Evolutionary conservation across 1,284 basidiomycete genomes (phyloP), one percentile per base, ranked within the genome.

Genomic region (Wallemia ichthyophaga): DNA sequence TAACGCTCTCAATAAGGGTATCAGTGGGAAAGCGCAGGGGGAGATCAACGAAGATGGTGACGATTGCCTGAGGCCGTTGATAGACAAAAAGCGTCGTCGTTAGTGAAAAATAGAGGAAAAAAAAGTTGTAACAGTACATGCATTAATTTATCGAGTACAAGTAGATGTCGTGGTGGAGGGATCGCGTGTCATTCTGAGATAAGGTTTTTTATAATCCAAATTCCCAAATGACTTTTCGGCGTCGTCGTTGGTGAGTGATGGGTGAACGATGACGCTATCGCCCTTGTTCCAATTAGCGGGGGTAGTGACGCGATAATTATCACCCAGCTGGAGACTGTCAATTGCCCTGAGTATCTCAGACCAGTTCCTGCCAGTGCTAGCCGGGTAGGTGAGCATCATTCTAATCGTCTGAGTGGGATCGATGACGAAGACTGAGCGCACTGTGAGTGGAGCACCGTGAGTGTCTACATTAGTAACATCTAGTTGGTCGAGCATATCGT

Each of bases 401-500:
- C 92, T 85, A 68, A 95, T 91, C 64, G 78, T 76, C 72, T 88
- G 86, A 72, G 83, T 85, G 37, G 83, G 87, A 73, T 94, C 89
- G 67, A 95, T 85, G 65, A 95, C 73, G 71, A 91, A 94, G 62
- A 94, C 89, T 21, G 86, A 92, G 63, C 91, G 82, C 69, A 95
- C 83, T 28, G 83, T 85, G 73, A 85, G 82, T 27, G 84, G 85
- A 56, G 83, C 74, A 58, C 89, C 87, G 73, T 92, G 92, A 59
- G 76, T 76, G 71, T 99, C 94, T 60, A 83, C 79, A 74, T 98
- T 99, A 61, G 89, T 92, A 58, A 84, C 78, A 71, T 94, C 88
- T 69, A 92, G 84, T 64, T 83, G 77, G 70, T 98, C 92, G 62
- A 98, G 76, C 94, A 98, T 98, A 70, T 89, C 87, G 68, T 89